These are phyloP conservation scores for Pseudogymnoascus sp. DNA, from an alignment of 2,329 filamentous ascomycete genomes.

Conservation along the genomic window DNA sequence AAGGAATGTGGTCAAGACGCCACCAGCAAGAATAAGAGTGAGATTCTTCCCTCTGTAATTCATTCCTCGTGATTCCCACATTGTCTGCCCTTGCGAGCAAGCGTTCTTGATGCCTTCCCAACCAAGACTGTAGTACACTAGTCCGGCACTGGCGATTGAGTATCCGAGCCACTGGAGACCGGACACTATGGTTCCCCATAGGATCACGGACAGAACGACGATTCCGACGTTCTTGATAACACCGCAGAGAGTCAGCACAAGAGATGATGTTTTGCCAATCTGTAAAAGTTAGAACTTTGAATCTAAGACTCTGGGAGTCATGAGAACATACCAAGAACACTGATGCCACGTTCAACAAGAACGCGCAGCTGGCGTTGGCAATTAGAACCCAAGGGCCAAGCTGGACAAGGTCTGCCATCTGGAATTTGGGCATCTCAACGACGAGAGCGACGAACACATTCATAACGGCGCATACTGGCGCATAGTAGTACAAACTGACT, in stretches of 20 bases:
- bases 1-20: neutral
- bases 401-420: conserved; percentile 55
- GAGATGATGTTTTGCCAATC: conserved; percentile 82
- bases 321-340: conserved; percentile 65
- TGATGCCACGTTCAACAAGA: conserved; percentile 72
- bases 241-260: conserved; percentile 77
- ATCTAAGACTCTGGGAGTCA: neutral
- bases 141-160: conserved; percentile 2
- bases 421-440: conserved; percentile 59
- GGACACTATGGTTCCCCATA: conserved; percentile 3
- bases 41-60: conserved; percentile 3
- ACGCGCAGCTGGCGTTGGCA: conserved; percentile 69
- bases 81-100: neutral
- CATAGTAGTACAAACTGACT: conserved; percentile 84
- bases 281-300: conserved; percentile 29
- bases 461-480: conserved; percentile 74
- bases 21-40: neutral
- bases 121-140: conserved; percentile 9
- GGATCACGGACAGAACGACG: conserved; percentile 4
- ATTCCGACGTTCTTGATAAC: conserved; percentile 54
- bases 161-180: conserved; percentile 9
- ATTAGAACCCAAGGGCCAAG: conserved; percentile 56
- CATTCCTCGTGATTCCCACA: neutral
- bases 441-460: conserved; percentile 64
- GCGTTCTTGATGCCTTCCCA: conserved; percentile 4